A percentile compares a stretch with the other conserved stretches of the same genome.
phyloP scores from a whole-genome alignment of 768 basidiomycete species.

The Lactifluus subvellereus region DNA sequence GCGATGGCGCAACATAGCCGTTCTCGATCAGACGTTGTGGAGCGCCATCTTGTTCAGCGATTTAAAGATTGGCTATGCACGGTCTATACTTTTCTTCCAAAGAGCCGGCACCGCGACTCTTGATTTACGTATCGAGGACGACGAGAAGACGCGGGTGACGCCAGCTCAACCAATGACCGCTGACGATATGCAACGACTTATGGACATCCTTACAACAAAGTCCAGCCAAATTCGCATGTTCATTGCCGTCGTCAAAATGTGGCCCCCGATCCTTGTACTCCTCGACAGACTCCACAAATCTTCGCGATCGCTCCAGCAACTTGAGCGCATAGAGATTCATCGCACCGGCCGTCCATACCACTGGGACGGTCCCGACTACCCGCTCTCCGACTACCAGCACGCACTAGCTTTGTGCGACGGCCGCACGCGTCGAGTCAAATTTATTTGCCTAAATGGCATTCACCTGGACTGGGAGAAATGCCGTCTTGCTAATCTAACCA shows the following conservation, averaged over 20 bases:
- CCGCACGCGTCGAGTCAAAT: conserved; percentile 39
- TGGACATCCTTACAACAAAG: conserved; percentile 47
- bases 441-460: conserved; percentile 53
- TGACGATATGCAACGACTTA: conserved; percentile 41
- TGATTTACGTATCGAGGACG: conserved; percentile 57
- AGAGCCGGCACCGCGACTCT: conserved; percentile 50
- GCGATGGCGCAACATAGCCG: conserved; percentile 27
- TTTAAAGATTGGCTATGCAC: conserved; percentile 38
- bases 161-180: conserved; percentile 33
- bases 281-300: conserved; percentile 40
- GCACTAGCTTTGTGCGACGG: conserved; percentile 48
- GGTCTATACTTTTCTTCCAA: conserved; percentile 51
- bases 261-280: conserved; percentile 48
- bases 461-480: conserved; percentile 55
- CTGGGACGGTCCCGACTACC: conserved; percentile 41
- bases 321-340: conserved; percentile 66
- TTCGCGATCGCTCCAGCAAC: conserved; percentile 20
- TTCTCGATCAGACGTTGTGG: conserved; percentile 29
- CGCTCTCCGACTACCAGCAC: conserved; percentile 31
- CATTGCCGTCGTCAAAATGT: conserved; percentile 50
- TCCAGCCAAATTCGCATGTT: conserved; percentile 55
- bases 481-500: conserved; percentile 47
- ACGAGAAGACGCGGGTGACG: conserved; percentile 11
- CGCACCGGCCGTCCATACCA: conserved; percentile 45
- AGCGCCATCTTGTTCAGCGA: conserved; percentile 62